Base-by-base conservation (phyloP, 2,329 filamentous ascomycete genomes). In the Elsinoe perseae region DNA sequence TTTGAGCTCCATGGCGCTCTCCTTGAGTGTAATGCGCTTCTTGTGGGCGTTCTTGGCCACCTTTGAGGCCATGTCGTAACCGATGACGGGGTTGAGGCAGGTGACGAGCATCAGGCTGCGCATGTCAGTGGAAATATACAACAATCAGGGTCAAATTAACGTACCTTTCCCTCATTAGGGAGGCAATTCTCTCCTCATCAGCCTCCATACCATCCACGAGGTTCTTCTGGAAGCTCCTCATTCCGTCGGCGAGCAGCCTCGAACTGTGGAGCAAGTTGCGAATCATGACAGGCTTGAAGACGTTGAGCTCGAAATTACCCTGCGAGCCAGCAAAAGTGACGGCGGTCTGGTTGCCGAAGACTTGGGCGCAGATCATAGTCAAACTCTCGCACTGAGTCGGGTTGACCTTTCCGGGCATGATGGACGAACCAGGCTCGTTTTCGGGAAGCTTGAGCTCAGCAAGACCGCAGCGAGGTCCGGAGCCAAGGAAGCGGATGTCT, bases 371-470 rank as follows among this genome's bases (percentile, higher is more conserved):
- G 59, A 97, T 80, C 93, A 98, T 98, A 65, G 93, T 97, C 72
- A 98, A 77, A 60, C 90, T 88, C 79, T 98, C 93, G 75, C 90
- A 95, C 77, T 98, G 93, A 28, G 93, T 98, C 28, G 93, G 93
- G 79, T 98, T 98, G 71, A 98, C 93, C 80, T 98, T 98, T 68
- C 93, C 93, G 43, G 93, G 93, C 93, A 98, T 98, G 79, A 98
- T 97, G 65, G 88, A 95, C 68, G 87, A 93, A 62, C 92, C 92
- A 30, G 93, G 93, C 79, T 98, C 93, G 77, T 98, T 98, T 78
- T 98, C 93, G 23, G 93, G 93, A 53, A 98, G 83, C 68, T 82
- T 82, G 61, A 98, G 82, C 78, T 98, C 93, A 63, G 91, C 92
- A 20, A 97, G 85, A 68, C 93, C 93, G 74, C 93, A 97, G 59